These are phyloP conservation scores for Podospora didyma DNA, from an alignment of 495 filamentous ascomycete genomes.

Conservation along the genomic window DNA sequence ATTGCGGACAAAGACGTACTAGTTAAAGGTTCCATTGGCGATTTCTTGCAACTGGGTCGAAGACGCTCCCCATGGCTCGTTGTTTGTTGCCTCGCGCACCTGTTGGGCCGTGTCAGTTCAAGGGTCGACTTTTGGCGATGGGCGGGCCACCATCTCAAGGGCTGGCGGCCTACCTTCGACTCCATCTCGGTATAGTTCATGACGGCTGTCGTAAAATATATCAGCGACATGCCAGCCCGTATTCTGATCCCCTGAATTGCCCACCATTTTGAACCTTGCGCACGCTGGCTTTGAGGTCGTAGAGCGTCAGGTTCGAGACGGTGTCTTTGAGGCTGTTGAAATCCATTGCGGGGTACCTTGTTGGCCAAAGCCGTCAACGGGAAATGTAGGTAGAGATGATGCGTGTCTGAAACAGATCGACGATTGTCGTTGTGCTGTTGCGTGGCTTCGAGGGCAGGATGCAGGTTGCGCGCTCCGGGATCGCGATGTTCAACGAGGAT, in stretches of 20 bases:
- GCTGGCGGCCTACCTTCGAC: conserved; percentile 63
- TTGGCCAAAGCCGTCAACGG: not conserved
- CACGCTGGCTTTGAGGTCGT: conserved; percentile 95
- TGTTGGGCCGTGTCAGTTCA: conserved; percentile 24
- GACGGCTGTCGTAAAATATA: conserved; percentile 57
- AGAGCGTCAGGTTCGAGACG: conserved; percentile 90
- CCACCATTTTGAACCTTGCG: conserved; percentile 98
- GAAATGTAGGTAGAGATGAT: no score
- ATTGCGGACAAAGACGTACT: conserved; percentile 56
- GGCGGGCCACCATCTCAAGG: conserved; percentile 14
- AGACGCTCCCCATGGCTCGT: conserved; percentile 94
- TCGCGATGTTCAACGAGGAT: not conserved
- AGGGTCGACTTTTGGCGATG: conserved; percentile 1
- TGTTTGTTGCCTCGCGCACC: conserved; percentile 96
- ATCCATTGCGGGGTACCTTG: conserved; percentile 59
- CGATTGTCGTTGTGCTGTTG: not conserved
- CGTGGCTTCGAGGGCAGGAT: not conserved
- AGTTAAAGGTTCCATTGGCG: conserved; percentile 95
- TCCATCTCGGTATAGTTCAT: conserved; percentile 99
- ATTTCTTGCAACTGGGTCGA: conserved; percentile 91
- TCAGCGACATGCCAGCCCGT: conserved; percentile 11
- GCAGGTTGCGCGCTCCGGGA: not conserved
- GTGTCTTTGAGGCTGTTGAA: conserved; percentile 78
- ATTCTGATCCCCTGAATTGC: conserved; percentile 16
- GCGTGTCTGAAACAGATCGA: no score